Percentiles rank a stretch among this genome's conserved stretches.
Conservation (phyloP, 2,329 filamentous ascomycete species). For the Fusarium abutilonis region DNA sequence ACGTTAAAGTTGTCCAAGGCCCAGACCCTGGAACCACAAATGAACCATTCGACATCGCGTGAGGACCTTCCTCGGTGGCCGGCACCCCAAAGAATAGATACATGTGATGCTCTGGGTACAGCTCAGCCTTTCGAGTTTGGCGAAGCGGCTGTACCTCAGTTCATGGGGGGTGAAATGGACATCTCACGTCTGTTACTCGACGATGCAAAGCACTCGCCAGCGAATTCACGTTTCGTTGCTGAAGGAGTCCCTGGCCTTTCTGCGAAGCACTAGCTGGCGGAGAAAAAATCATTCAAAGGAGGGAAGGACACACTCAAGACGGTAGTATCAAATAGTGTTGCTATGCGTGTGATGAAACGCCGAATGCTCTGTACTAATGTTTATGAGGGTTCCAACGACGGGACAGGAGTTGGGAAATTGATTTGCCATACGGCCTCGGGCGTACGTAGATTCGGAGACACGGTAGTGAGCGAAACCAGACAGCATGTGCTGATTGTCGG, state of each 20-base stretch:
- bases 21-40: constrained; percentile 52
- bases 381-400: constrained; percentile 24
- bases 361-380: constrained; percentile 25
- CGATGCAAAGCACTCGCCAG: constrained; percentile 53
- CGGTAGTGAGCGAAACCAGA: constrained; percentile 21
- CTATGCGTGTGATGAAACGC: constrained; percentile 9
- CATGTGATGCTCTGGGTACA: constrained; percentile 41
- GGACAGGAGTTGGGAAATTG: constrained; percentile 41
- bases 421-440: constrained; percentile 32
- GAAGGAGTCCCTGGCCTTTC: constrained; percentile 43
- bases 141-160: constrained; percentile 53
- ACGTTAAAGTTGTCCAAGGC: constrained; percentile 54
- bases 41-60: constrained; percentile 54
- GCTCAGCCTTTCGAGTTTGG: constrained; percentile 56
- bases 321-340: constrained; percentile 18
- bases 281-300: constrained; percentile 33
- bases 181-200: constrained; percentile 69
- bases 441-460: constrained; percentile 37
- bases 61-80: constrained; percentile 61
- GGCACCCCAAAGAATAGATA: constrained; percentile 48
- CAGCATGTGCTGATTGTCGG: constrained; percentile 38
- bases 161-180: constrained; percentile 67
- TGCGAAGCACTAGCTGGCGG: constrained; percentile 29
- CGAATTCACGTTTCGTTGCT: constrained; percentile 40
- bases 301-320: constrained; percentile 27